Base-by-base conservation (phyloP, 2,329 filamentous ascomycete species). In the Calonectria pauciramosa region DNA sequence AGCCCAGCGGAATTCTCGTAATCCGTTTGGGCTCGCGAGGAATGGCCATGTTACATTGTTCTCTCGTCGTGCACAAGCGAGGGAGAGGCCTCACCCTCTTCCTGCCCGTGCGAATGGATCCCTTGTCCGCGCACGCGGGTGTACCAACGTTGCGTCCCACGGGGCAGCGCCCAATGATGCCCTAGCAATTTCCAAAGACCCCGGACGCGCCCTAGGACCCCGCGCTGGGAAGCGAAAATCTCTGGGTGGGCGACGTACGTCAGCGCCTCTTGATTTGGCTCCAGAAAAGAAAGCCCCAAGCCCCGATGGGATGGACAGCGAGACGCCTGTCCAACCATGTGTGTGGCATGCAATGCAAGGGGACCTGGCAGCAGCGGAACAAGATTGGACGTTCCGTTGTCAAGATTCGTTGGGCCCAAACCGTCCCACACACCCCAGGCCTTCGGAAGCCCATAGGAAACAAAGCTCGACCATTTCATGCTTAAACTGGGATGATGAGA, bases 111-210 rank as follows among this genome's bases (percentile, higher is more conserved):
- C 23, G 11, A 26, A 26, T 41, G 56, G 23, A 34, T 20, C 34
- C 56, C 36, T 63, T 23, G 44, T 47, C 41, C 10, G n/a, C n/a
- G 44, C 44, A 18, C 34, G 36, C 30, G 52, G 44, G 23, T 38
- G 56, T 41, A 41, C 23, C 56, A 63, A 26, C 26, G 14, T 26
- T 63, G 34, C 38, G 26, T 60, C 28, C 34, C 56, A 34, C 14
- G 1, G 1, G 52, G 8, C 44, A n/a, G 44, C 64, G 32, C 52
- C 73, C 73, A 75, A 75, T 75, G 65, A 75, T 41, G 70, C 26
- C 28, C 9, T 23, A 41, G 49, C 34, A 72, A 70, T 72, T 75
- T 66, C 56, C 59, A 72, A 72, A 30, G 23, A 59, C 66, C 66
- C 56, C 36, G 16, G 52, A 26, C 52, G 30, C 65, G 32, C 66